phyloP scores from a whole-genome alignment of 2,329 filamentous ascomycete species.

The Blumeriella jaapii region DNA sequence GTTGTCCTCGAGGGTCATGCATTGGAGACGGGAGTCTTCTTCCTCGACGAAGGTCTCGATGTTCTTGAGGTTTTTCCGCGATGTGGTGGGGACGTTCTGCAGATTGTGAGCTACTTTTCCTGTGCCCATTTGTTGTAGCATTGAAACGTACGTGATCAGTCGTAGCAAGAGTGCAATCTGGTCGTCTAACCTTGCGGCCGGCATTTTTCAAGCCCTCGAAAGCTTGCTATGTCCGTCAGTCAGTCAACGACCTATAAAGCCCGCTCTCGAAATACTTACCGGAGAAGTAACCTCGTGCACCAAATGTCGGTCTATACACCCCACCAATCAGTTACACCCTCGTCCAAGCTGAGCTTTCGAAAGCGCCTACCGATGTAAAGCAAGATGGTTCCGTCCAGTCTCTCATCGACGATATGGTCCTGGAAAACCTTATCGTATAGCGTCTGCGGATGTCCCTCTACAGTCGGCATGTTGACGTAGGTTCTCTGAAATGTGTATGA shows the following conservation, averaged over 20 bases:
- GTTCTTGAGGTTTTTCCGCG: constrained; percentile 86
- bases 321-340: constrained; percentile 11
- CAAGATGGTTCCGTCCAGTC: constrained; percentile 82
- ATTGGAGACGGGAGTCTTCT: constrained; percentile 86
- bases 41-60: constrained; percentile 91
- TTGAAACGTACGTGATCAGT: constrained; percentile 77
- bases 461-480: constrained; percentile 54
- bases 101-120: constrained; percentile 13
- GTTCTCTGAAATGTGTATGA: not conserved
- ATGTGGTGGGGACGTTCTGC: constrained; percentile 86
- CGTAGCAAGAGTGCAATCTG: constrained; percentile 92
- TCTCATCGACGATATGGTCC: constrained; percentile 89
- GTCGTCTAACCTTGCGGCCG: constrained; percentile 74
- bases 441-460: constrained; percentile 62
- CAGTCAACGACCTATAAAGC: constrained; percentile 7
- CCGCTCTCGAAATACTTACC: constrained; percentile 39
- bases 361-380: constrained; percentile 72
- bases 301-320: constrained; percentile 67
- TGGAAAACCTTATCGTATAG: constrained; percentile 97
- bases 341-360: not conserved
- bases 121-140: not conserved
- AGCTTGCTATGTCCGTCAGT: constrained; percentile 56
- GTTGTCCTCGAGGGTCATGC: constrained; percentile 91
- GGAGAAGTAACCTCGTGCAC: constrained; percentile 98
- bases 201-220: constrained; percentile 94